phyloP scores from a whole-genome alignment of 306 rosid species.

The Castanospermum australe region DNA sequence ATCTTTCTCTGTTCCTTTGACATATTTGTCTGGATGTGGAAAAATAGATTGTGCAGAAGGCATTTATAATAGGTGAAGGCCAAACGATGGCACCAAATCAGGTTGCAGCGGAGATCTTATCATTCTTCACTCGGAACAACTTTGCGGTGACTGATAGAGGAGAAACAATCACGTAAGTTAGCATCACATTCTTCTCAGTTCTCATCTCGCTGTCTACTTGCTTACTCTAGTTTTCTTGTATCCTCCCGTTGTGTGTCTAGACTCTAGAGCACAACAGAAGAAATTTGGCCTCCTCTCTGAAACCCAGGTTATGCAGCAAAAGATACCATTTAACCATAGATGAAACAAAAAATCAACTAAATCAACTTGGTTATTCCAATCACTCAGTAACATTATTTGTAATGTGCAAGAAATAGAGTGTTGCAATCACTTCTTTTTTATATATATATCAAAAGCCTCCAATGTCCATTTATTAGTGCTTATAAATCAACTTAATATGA shows the following conservation, averaged over 20 bases:
- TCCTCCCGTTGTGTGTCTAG: not conserved
- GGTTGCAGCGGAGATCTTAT: slow-evolving; percentile 82
- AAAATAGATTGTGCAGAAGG: slow-evolving; percentile 85
- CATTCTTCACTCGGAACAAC: slow-evolving; percentile 88
- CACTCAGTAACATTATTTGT: not conserved
- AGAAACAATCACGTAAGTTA: slow-evolving; percentile 77
- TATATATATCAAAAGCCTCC: not conserved
- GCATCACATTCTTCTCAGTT: not conserved
- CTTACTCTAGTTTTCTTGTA: not conserved
- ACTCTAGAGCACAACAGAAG: not conserved
- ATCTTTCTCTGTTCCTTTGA: not conserved
- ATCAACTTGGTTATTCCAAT: not conserved
- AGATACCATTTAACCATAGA: not conserved
- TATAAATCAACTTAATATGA: slow-evolving; percentile 10
- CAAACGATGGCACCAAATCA: slow-evolving; percentile 59
- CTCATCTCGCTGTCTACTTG: not conserved
- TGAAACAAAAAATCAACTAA: not conserved
- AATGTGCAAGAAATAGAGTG: not conserved
- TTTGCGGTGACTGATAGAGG: slow-evolving; percentile 74
- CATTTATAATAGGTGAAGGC: slow-evolving; percentile 54
- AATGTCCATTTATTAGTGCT: not conserved
- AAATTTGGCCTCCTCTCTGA: not conserved
- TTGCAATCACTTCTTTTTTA: not conserved
- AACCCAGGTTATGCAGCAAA: not conserved
- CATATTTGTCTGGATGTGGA: not conserved